These are phyloP conservation scores for Protomyces inouyei DNA, from an alignment of 1,139 yeast species.

Conservation along the genomic window DNA sequence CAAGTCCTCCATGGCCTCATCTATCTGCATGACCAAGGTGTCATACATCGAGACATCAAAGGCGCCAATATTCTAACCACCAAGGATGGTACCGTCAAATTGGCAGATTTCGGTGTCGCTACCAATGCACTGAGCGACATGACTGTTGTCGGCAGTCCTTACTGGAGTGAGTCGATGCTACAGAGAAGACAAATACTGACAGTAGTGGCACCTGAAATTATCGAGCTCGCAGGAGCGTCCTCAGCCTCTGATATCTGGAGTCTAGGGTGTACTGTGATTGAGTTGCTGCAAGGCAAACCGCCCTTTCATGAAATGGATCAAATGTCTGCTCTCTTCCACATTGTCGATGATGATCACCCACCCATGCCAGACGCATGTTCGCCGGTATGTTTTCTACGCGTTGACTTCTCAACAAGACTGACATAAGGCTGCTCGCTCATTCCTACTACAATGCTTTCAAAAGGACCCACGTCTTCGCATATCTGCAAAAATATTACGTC, in stretches of 20 bases:
- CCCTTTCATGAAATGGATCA: conserved; percentile 79
- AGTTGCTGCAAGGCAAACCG: conserved; percentile 77
- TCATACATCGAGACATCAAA: conserved; percentile 72
- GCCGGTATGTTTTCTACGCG: conserved; percentile 35
- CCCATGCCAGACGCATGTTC: conserved; percentile 65
- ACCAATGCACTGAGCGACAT: conserved; percentile 39
- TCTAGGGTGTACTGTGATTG: conserved; percentile 90
- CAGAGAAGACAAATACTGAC: not conserved
- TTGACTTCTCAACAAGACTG: not conserved
- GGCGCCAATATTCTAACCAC: conserved; percentile 70
- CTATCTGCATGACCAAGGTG: conserved; percentile 66
- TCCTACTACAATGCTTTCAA: conserved; percentile 71
- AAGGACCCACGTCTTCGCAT: conserved; percentile 61
- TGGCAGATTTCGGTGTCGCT: conserved; percentile 80
- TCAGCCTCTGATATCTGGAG: conserved; percentile 69
- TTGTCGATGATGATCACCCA: conserved; percentile 78
- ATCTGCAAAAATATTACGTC: conserved; percentile 53
- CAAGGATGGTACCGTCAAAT: conserved; percentile 55
- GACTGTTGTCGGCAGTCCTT: conserved; percentile 60
- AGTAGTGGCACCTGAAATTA: conserved; percentile 68
- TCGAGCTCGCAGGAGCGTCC: conserved; percentile 77
- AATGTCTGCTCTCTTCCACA: conserved; percentile 87
- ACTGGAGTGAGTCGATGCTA: conserved; percentile 49
- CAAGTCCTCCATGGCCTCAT: conserved; percentile 72
- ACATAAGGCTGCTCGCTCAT: conserved; percentile 44